Evolutionary conservation across 441 rosid genomes (phyloP).

Genomic region (Gossypium davidsonii): DNA sequence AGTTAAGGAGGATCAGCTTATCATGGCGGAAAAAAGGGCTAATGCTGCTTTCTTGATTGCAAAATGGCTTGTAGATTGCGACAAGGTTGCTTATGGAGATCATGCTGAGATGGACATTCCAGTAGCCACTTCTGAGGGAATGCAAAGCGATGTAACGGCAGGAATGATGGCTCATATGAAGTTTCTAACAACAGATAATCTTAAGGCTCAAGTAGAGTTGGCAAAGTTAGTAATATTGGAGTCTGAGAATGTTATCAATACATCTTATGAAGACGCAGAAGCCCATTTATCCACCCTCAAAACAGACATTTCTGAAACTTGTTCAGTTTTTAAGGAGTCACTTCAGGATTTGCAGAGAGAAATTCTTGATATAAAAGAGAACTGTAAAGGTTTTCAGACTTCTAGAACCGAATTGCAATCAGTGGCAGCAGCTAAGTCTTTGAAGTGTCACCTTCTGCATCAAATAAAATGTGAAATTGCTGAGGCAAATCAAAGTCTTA

Average conservation of each 20-base stretch:
- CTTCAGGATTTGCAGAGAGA: constrained; percentile 28
- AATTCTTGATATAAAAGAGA: constrained; percentile 31
- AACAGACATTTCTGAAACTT: constrained; percentile 25
- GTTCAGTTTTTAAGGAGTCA: constrained; percentile 21
- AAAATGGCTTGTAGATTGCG: constrained; percentile 51
- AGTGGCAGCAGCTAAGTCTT: constrained; percentile 15
- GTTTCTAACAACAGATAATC: constrained; percentile 23
- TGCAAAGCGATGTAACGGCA: constrained; percentile 2
- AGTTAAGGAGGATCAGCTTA: constrained; percentile 31
- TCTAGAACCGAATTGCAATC: constrained; percentile 10
- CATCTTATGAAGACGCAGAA: constrained; percentile 28
- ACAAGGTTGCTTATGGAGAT: constrained; percentile 20
- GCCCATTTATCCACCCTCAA: constrained; percentile 23
- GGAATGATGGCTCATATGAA: constrained; percentile 15
- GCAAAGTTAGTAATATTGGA: constrained; percentile 26
- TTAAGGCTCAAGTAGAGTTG: constrained; percentile 27
- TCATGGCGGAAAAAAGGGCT: constrained; percentile 43
- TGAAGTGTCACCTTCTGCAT: constrained; percentile 28
- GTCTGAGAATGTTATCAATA: constrained; percentile 26
- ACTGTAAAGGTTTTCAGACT: constrained; percentile 11
- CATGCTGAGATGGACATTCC: constrained; percentile 19
- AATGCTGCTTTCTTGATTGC: constrained; percentile 42
- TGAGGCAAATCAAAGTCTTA: constrained; percentile 31
- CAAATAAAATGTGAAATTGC: constrained; percentile 39
- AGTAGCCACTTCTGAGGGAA: constrained; percentile 13